Base-by-base conservation (phyloP, 78 protist species). In the Dictyostelium purpureum region DNA sequence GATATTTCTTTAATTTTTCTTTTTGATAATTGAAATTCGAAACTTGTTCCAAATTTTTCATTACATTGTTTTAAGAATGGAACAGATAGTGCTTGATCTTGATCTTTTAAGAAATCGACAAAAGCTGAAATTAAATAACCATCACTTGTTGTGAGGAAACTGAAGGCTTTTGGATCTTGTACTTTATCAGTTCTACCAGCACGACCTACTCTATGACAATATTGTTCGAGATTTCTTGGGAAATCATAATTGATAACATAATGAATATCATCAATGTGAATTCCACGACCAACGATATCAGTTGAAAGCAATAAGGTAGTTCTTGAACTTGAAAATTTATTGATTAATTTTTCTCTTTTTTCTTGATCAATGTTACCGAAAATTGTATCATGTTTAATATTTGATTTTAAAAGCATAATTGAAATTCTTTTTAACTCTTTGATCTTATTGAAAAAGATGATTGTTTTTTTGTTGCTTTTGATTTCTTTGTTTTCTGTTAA, bases 191-290 rank as follows among this genome's bases (percentile, higher is more conserved):
- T 96, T 45, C 98, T 88, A 18, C 98, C 97, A 31, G 96, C 97
- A 26, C 98, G 77, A 18, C 98, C 98, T 18, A 97, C 75, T 18
- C 98, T 63, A 83, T 97, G 98, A 56, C 93, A 79, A 78, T 97
- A 97, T 51, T 77, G 90, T 21, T 77, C 88, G 12, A 81, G 33
- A 16, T 40, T 33, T 21, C 31, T 42, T 51, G 94, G 87, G 12
- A 77, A 47, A 65, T 77, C 89, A 69, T 61, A 75, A n/a, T 77
- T 77, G 18, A 89, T 31, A 45, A 77, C 19, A n/a, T 37, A 9
- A 31, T 52, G 73, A 12, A 77, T 43, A 47, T 59, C 69, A 26
- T 97, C 98, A 31, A 81, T 52, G n/a, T 81, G 89, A 52, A 69
- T 69, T 52, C 78, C 89, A 33, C 89, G 77, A 69, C 79, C 79